These are phyloP conservation scores for Quercus suber DNA, from an alignment of 306 rosid species.

Conservation along the genomic window DNA sequence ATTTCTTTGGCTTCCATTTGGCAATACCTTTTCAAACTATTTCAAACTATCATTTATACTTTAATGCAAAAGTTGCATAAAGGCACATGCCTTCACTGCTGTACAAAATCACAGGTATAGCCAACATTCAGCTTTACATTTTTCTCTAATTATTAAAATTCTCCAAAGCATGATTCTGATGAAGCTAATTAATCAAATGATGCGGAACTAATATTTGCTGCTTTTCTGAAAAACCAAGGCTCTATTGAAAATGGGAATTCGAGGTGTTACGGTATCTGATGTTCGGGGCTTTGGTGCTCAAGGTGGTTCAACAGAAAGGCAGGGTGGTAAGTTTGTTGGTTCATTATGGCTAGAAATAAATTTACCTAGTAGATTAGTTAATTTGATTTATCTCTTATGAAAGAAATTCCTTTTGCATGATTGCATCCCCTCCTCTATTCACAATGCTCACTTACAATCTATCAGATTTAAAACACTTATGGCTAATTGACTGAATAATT, in stretches of 20 bases:
- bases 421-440: background rate
- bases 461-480: background rate
- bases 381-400: background rate
- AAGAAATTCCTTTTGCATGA: background rate
- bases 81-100: background rate
- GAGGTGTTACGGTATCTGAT: slow-evolving; percentile 88
- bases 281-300: slow-evolving; percentile 93
- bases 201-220: slow-evolving; percentile 12
- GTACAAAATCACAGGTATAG: background rate
- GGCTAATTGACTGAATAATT: background rate
- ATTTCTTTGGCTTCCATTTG: background rate
- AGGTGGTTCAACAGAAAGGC: slow-evolving; percentile 93
- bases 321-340: slow-evolving; percentile 65
- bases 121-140: background rate
- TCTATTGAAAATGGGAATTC: slow-evolving; percentile 81
- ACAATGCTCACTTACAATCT: background rate
- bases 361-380: background rate
- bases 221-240: slow-evolving; percentile 45
- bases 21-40: background rate
- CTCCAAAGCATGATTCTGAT: background rate
- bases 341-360: background rate
- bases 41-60: background rate
- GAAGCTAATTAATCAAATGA: background rate
- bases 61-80: background rate
- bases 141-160: background rate